Evolutionary conservation across 2,329 filamentous ascomycete genomes (phyloP).

Genomic region (Tolypocladium inflatum): DNA sequence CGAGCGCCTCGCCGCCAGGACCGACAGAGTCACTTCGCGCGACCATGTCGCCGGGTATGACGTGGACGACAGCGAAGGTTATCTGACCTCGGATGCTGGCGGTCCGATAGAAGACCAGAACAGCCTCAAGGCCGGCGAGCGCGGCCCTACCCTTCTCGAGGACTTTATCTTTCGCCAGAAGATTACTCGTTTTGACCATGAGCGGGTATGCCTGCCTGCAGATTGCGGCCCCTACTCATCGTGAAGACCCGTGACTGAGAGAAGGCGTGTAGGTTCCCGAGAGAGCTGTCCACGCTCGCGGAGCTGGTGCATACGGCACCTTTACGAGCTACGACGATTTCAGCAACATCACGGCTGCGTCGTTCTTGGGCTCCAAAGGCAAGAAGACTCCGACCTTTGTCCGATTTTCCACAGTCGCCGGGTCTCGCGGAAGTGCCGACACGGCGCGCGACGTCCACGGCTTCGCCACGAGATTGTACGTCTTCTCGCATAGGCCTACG

Average conservation of each 20-base stretch:
- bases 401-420: slow-evolving; percentile 68
- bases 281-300: slow-evolving; percentile 60
- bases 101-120: slow-evolving; percentile 58
- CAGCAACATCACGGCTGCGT: slow-evolving; percentile 59
- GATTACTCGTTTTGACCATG: slow-evolving; percentile 62
- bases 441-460: slow-evolving; percentile 65
- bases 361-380: slow-evolving; percentile 45
- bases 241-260: neutral
- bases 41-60: slow-evolving; percentile 25
- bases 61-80: slow-evolving; percentile 44
- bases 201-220: slow-evolving; percentile 39
- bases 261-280: slow-evolving; percentile 36
- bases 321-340: slow-evolving; percentile 60
- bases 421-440: slow-evolving; percentile 59
- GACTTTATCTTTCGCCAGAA: slow-evolving; percentile 67
- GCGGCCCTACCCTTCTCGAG: slow-evolving; percentile 60
- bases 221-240: neutral
- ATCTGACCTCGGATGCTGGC: slow-evolving; percentile 57
- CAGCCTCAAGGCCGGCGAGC: slow-evolving; percentile 55
- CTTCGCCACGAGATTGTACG: slow-evolving; percentile 44
- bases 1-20: slow-evolving; percentile 13
- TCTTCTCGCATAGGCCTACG: slow-evolving; percentile 1
- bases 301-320: slow-evolving; percentile 59
- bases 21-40: slow-evolving; percentile 17
- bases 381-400: slow-evolving; percentile 55